Evolutionary conservation across 768 basidiomycete species (phyloP), one percentile per base, ranked within the genome.

Genomic region (Suillus lakei): DNA sequence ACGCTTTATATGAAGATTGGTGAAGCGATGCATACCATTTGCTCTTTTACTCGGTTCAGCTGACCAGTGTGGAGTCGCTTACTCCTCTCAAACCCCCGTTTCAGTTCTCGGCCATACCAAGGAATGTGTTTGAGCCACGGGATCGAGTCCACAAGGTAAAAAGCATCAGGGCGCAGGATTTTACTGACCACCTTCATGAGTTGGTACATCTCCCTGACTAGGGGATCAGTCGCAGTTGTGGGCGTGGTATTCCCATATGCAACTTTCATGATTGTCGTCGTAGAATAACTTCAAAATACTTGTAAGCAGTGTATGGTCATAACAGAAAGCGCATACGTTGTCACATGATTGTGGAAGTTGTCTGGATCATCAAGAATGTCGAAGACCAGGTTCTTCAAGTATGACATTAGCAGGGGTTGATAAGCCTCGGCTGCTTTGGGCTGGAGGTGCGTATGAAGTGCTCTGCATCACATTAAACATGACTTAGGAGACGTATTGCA

Each of bases 181-280:
- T 48, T 36, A 30, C 73, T 67, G 2, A 79, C 50, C 16, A 51
- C 7, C 26, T 28, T 51, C 50, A 51, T 51, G 50, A 51, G 50
- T 28, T 51, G 50, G 16, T 51, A 9, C 50, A 51, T 51, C 50
- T 51, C 50, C 16, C 28, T 8, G 16, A 51, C 50, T 28, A 51
- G 28, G 16, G 50, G 50, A 28, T 51, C 28, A 9, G 50, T 51
- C 28, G 28, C 50, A 28, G 26, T 28, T 18, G 50, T 51, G 8
- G 50, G 50, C 8, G 26, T 28, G 28, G 50, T 51, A 10, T 16
- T 51, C 26, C 50, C 50, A 51, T 51, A 51, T 51, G 50, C 28
- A 18, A 51, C 16, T 51, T 51, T 51, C 50, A 51, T 51, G 16
- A 51, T 51, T 28, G 50, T 51, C 1, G 50, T 18, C 2, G 28